phyloP scores from a whole-genome alignment of 768 basidiomycete genomes.

The Collybia sp. region DNA sequence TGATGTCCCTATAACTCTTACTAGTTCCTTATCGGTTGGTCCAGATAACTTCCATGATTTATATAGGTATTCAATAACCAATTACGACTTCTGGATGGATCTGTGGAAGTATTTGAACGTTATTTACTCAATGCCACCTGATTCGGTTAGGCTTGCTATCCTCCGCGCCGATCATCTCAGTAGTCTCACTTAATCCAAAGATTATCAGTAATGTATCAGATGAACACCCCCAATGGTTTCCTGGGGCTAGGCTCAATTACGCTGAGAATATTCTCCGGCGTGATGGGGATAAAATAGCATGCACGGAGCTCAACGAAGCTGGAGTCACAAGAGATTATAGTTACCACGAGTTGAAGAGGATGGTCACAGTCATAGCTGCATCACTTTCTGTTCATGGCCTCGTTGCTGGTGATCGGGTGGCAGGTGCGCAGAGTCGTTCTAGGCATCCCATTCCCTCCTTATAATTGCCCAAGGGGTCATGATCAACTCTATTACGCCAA shows the following conservation, averaged over 20 bases:
- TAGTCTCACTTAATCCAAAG: conserved; percentile 27
- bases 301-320: conserved; percentile 53
- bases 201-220: conserved; percentile 44
- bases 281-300: conserved; percentile 54
- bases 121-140: conserved; percentile 52
- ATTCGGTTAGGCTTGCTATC: conserved; percentile 4
- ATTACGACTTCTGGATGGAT: conserved; percentile 67
- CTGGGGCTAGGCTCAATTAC: conserved; percentile 61
- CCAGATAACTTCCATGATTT: conserved; percentile 63
- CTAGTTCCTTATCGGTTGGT: not conserved
- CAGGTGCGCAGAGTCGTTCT: conserved; percentile 34
- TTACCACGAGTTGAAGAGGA: conserved; percentile 46
- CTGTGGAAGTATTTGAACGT: conserved; percentile 63
- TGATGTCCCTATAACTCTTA: not conserved
- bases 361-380: conserved; percentile 52
- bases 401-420: conserved; percentile 58
- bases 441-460: not conserved
- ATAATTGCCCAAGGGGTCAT: conserved; percentile 42
- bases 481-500: conserved; percentile 53
- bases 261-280: conserved; percentile 66
- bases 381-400: conserved; percentile 56
- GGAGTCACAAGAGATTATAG: conserved; percentile 45
- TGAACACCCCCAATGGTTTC: conserved; percentile 60
- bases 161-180: not conserved
- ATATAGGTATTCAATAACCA: conserved; percentile 61